phyloP scores from a whole-genome alignment of 2,329 filamentous ascomycete genomes.

The Pseudopithomyces chartarum region DNA sequence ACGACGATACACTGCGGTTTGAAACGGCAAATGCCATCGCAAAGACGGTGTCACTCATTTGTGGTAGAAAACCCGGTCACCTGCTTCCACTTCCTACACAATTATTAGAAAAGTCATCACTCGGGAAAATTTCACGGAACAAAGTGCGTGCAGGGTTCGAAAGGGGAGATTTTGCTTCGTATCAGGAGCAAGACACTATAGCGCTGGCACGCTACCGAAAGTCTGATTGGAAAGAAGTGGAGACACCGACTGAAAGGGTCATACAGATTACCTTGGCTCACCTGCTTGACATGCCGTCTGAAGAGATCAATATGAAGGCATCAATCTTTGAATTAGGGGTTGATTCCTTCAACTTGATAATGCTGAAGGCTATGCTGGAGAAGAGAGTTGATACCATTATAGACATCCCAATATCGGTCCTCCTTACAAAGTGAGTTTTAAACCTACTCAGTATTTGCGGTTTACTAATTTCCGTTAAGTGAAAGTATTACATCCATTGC shows the following conservation, averaged over 20 bases:
- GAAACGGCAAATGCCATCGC: not conserved
- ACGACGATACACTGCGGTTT: not conserved
- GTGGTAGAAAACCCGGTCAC: not conserved
- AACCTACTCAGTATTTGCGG: not conserved
- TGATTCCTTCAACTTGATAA: not conserved
- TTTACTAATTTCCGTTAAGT: not conserved
- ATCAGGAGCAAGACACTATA: not conserved
- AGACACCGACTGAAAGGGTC: not conserved
- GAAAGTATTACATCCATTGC: not conserved
- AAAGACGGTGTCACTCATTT: not conserved
- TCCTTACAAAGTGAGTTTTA: not conserved
- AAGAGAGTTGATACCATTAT: not conserved
- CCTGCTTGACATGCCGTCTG: not conserved
- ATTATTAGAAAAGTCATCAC: constrained; percentile 41
- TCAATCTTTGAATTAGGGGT: not conserved
- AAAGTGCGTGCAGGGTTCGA: constrained; percentile 41
- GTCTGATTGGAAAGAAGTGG: not conserved
- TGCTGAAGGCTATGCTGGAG: not conserved
- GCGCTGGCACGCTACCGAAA: not conserved
- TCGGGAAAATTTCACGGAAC: constrained; percentile 50
- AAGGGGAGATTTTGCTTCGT: not conserved
- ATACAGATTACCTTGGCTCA: not conserved
- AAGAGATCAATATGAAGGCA: not conserved
- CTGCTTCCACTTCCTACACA: not conserved
- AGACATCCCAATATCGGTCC: not conserved